These are phyloP conservation scores for Cercophora newfieldiana DNA, from an alignment of 495 filamentous ascomycete species.

Conservation along the genomic window DNA sequence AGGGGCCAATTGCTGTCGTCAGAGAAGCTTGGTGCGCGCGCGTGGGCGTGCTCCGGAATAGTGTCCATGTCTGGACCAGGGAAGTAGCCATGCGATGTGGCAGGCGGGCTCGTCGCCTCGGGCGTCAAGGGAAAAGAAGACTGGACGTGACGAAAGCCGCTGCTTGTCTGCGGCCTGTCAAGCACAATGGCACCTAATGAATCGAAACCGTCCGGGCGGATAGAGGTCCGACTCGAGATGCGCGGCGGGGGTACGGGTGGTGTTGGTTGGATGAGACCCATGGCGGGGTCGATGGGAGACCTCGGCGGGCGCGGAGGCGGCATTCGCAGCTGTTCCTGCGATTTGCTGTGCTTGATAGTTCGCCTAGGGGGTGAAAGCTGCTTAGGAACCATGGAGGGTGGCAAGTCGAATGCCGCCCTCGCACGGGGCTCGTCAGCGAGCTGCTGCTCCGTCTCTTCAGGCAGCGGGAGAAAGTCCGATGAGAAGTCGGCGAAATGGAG, in stretches of 20 bases:
- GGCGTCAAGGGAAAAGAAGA: constrained; percentile 33
- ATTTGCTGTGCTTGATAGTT: constrained; percentile 40
- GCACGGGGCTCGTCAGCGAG: constrained; percentile 9
- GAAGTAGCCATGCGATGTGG: constrained; percentile 30
- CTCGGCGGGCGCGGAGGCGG: constrained; percentile 51
- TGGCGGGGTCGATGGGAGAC: constrained; percentile 42
- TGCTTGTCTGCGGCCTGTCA: constrained; percentile 43
- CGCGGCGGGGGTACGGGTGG: constrained; percentile 45
- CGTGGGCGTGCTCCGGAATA: constrained; percentile 30
- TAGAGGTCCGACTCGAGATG: constrained; percentile 50
- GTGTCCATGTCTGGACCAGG: constrained; percentile 33
- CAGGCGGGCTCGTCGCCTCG: constrained; percentile 30
- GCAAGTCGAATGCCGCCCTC: constrained; percentile 19
- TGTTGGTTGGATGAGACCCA: constrained; percentile 15
- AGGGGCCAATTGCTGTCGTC: constrained; percentile 53
- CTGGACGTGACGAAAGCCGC: constrained; percentile 43
- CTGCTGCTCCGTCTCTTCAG: constrained; percentile 29
- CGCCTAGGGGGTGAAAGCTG: constrained; percentile 32
- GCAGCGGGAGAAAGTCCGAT: constrained; percentile 47
- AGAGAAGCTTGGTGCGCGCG: constrained; percentile 45
- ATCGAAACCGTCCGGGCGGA: constrained; percentile 44
- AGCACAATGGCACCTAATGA: constrained; percentile 40
- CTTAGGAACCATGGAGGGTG: constrained; percentile 28
- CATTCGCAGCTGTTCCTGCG: constrained; percentile 49
- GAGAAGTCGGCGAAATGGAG: constrained; percentile 65